phyloP scores from a whole-genome alignment of 331 rosid genomes.

The Arachis monticola region DNA sequence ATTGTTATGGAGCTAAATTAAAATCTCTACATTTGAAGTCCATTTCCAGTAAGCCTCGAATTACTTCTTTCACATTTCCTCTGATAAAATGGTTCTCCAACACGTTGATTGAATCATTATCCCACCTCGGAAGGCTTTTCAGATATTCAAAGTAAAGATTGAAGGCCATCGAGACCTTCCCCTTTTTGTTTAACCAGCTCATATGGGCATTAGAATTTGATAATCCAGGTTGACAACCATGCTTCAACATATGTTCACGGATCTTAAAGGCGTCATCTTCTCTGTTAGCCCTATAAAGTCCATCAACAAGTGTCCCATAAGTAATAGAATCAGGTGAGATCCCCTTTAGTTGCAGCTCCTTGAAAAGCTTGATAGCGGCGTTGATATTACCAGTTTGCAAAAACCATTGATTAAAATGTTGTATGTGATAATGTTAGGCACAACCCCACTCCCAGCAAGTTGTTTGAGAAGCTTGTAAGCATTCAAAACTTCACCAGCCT shows the following conservation, averaged over 20 bases:
- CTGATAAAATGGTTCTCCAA: conserved; percentile 53
- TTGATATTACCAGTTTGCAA: conserved; percentile 55
- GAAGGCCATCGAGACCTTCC: conserved; percentile 54
- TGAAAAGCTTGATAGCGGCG: conserved; percentile 64
- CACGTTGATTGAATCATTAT: conserved; percentile 46
- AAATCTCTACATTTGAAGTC: conserved; percentile 62
- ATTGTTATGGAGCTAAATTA: conserved; percentile 71
- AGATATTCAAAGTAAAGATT: conserved; percentile 67
- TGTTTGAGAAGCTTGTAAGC: conserved; percentile 71
- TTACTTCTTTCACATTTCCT: conserved; percentile 54
- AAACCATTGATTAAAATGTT: conserved; percentile 71
- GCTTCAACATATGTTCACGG: conserved; percentile 58
- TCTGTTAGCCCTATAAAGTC: conserved; percentile 56
- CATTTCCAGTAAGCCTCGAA: conserved; percentile 61
- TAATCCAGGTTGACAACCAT: conserved; percentile 53
- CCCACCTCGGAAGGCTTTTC: conserved; percentile 48
- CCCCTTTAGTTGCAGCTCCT: conserved; percentile 69
- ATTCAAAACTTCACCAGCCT: conserved; percentile 56
- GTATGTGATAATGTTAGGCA: conserved; percentile 67
- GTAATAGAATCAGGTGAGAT: conserved; percentile 73
- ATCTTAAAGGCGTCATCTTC: conserved; percentile 71
- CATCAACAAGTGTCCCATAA: conserved; percentile 78
- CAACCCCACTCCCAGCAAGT: conserved; percentile 61
- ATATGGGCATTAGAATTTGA: conserved; percentile 58
- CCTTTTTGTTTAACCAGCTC: conserved; percentile 76